phyloP scores from a whole-genome alignment of 495 filamentous ascomycete genomes.

The Mycothermus thermophilus region DNA sequence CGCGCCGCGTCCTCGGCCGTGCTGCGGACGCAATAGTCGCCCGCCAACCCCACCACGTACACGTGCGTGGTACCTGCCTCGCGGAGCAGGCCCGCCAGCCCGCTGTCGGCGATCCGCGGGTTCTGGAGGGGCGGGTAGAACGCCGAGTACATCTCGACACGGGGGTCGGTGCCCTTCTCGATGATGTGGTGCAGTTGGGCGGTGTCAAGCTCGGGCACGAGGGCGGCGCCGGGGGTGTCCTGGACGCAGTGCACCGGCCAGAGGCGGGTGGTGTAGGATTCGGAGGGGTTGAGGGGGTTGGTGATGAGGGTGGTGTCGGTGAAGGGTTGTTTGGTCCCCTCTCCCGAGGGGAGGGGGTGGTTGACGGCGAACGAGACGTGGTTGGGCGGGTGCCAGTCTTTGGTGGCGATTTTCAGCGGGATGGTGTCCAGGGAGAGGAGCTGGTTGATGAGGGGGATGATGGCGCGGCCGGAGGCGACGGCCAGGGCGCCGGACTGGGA shows the following conservation, averaged over 20 bases:
- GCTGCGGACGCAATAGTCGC: constrained; percentile 75
- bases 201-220: constrained; percentile 60
- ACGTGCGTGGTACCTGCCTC: constrained; percentile 53
- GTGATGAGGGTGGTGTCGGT: constrained; percentile 43
- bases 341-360: constrained; percentile 41
- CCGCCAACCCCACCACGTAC: constrained; percentile 73
- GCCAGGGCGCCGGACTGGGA: constrained; percentile 77
- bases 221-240: constrained; percentile 52
- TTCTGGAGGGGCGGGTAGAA: constrained; percentile 57
- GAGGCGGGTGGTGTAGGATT: constrained; percentile 53
- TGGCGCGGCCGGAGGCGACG: constrained; percentile 54
- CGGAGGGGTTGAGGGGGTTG: constrained; percentile 51
- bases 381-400: constrained; percentile 73
- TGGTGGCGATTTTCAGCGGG: constrained; percentile 60
- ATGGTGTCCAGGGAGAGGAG: constrained; percentile 60
- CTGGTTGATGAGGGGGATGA: constrained; percentile 56
- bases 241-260: constrained; percentile 90
- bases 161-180: constrained; percentile 59
- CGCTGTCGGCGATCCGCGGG: constrained; percentile 44
- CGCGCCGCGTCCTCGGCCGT: constrained; percentile 64
- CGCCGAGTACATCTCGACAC: constrained; percentile 82
- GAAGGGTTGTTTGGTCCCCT: constrained; percentile 56
- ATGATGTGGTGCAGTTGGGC: constrained; percentile 47
- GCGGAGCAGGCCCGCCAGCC: constrained; percentile 43
- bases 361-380: constrained; percentile 87